phyloP scores from a whole-genome alignment of 257 asterid genomes.

The Ocimum tenuiflorum region DNA sequence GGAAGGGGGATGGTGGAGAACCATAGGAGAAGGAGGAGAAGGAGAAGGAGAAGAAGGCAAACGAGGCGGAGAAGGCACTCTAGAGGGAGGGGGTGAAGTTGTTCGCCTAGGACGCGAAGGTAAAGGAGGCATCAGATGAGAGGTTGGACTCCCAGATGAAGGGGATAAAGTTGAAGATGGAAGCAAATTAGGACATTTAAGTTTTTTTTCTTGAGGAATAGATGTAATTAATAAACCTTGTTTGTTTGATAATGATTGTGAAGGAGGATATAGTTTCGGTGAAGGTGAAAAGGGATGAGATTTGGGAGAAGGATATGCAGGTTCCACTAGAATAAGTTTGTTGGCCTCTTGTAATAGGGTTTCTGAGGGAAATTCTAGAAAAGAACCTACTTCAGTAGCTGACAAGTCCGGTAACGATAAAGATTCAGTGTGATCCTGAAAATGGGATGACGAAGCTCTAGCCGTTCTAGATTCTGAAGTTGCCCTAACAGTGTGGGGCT shows the following conservation, averaged over 20 bases:
- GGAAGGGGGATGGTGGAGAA: too few relatives aligned
- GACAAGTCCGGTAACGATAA: conserved; percentile 35
- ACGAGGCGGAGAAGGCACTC: too few relatives aligned
- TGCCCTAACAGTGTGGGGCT: conserved; percentile 36
- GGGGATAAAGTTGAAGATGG: not conserved
- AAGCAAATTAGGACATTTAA: not conserved
- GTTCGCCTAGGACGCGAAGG: too few relatives aligned
- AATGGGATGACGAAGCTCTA: conserved; percentile 26
- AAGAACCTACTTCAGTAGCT: conserved; percentile 25
- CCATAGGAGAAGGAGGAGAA: too few relatives aligned
- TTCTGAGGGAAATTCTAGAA: conserved; percentile 24
- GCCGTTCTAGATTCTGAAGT: conserved; percentile 37
- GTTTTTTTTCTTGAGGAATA: conserved; percentile 6
- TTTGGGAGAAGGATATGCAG: conserved; percentile 15
- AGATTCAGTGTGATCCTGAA: conserved; percentile 36
- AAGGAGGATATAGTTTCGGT: not conserved
- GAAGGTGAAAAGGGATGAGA: not conserved
- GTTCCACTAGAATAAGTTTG: conserved; percentile 18
- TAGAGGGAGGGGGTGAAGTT: too few relatives aligned
- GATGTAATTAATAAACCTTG: conserved; percentile 5
- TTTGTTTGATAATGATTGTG: conserved; percentile 12
- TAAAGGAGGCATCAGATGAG: too few relatives aligned
- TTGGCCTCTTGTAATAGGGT: conserved; percentile 25
- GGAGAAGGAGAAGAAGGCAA: too few relatives aligned
- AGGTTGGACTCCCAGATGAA: not conserved